Percentiles rank a stretch among this genome's conserved stretches.
Evolutionary conservation across 2,329 filamentous ascomycete species (phyloP).

Genomic region (Pseudopithomyces maydicus): DNA sequence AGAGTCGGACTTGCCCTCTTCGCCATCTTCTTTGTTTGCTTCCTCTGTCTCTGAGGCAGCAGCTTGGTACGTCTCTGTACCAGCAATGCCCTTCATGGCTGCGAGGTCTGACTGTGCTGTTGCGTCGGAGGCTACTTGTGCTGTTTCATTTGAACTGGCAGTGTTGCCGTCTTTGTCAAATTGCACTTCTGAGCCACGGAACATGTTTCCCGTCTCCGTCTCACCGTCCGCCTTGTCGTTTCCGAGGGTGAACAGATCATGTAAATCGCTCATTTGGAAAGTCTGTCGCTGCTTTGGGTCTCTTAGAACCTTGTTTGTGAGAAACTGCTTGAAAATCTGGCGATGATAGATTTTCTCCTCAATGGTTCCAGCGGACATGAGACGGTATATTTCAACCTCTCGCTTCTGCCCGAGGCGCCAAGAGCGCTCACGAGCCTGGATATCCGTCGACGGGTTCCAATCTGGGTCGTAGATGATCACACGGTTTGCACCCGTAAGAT

Average conservation of each 20-base stretch:
- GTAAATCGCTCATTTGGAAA: slow-evolving; percentile 86
- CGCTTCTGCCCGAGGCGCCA: slow-evolving; percentile 96
- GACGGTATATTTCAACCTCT: slow-evolving; percentile 91
- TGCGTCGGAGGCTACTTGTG: slow-evolving; percentile 21
- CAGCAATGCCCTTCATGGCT: slow-evolving; percentile 49
- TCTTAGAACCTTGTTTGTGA: slow-evolving; percentile 93
- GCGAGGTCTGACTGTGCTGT: slow-evolving; percentile 36
- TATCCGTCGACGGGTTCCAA: slow-evolving; percentile 96
- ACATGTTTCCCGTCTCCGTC: slow-evolving; percentile 84
- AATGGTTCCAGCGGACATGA: slow-evolving; percentile 98
- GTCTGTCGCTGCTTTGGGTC: slow-evolving; percentile 92
- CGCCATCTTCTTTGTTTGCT: slow-evolving; percentile 18
- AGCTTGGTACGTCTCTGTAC: slow-evolving; percentile 50
- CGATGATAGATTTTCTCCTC: slow-evolving; percentile 99
- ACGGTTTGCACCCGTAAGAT: slow-evolving; percentile 90
- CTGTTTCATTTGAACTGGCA: slow-evolving; percentile 12
- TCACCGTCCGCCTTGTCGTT: slow-evolving; percentile 65
- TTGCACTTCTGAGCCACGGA: slow-evolving; percentile 83
- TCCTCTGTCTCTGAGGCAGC: slow-evolving; percentile 31
- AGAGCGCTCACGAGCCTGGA: slow-evolving; percentile 92
- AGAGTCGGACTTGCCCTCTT: slow-evolving; percentile 49
- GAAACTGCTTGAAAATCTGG: slow-evolving; percentile 97
- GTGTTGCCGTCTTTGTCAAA: slow-evolving; percentile 48
- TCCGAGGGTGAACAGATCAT: slow-evolving; percentile 86
- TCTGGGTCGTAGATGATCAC: slow-evolving; percentile 99